A percentile compares a stretch with the other conserved stretches of the same genome.
Evolutionary conservation across 2,329 filamentous ascomycete genomes (phyloP).

Genomic region (Penicillium sp.): DNA sequence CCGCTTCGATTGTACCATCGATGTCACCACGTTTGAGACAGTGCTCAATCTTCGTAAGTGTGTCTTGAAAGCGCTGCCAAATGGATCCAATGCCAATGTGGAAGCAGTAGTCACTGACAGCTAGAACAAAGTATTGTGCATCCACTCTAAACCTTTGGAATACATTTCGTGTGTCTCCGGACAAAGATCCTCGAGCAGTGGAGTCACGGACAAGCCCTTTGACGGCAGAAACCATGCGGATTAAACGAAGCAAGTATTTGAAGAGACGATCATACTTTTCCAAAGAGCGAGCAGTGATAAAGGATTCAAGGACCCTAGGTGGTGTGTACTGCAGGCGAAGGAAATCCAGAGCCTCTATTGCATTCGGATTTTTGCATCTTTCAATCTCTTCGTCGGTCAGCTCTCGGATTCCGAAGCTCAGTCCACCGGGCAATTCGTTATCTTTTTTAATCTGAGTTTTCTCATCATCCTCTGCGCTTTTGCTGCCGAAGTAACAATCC

Average conservation of each 20-base stretch:
- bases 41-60: constrained; percentile 63
- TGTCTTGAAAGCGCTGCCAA: constrained; percentile 69
- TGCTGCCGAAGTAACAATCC: constrained; percentile 62
- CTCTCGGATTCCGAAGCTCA: constrained; percentile 83
- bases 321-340: constrained; percentile 81
- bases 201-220: constrained; percentile 63
- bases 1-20: constrained; percentile 48
- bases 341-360: constrained; percentile 89
- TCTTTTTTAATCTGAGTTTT: constrained; percentile 25
- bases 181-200: constrained; percentile 37
- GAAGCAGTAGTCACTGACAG: constrained; percentile 74
- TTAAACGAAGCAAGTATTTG: constrained; percentile 70
- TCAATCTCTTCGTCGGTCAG: constrained; percentile 76
- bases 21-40: constrained; percentile 52
- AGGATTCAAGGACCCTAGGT: constrained; percentile 65
- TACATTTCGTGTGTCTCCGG: constrained; percentile 40
- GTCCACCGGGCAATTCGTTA: constrained; percentile 60
- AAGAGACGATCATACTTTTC: constrained; percentile 85
- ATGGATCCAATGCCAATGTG: constrained; percentile 71
- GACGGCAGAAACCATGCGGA: constrained; percentile 76
- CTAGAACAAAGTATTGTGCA: constrained; percentile 74
- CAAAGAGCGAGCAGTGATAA: constrained; percentile 70
- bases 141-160: constrained; percentile 68
- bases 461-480: constrained; percentile 20
- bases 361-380: constrained; percentile 76